Conservation (phyloP, 2,329 filamentous ascomycete genomes). For the Tolypocladium nubicola region DNA sequence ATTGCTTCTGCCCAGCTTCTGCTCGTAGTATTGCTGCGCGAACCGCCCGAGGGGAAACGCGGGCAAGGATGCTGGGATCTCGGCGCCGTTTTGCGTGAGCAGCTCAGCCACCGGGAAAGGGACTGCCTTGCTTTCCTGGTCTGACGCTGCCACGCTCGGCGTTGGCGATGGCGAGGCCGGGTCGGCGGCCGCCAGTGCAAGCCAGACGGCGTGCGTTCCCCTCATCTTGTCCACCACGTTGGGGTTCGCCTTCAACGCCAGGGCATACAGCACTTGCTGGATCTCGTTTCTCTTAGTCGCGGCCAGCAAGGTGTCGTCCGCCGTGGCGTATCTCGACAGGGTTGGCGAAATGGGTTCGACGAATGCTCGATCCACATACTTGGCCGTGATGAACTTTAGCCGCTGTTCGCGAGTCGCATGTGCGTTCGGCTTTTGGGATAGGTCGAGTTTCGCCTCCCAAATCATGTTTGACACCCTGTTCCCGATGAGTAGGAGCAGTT, state of each 20-base stretch:
- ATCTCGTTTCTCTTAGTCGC: slow-evolving; percentile 96
- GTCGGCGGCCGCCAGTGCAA: slow-evolving; percentile 86
- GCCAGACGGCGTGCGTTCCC: slow-evolving; percentile 78
- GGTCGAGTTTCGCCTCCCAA: slow-evolving; percentile 82
- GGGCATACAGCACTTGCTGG: slow-evolving; percentile 80
- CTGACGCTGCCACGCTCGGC: slow-evolving; percentile 28
- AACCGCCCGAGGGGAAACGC: slow-evolving; percentile 75
- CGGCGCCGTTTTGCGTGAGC: slow-evolving; percentile 85
- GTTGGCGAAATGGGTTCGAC: slow-evolving; percentile 69
- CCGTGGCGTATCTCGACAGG: slow-evolving; percentile 62
- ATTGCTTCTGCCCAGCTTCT: slow-evolving; percentile 48
- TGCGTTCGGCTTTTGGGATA: slow-evolving; percentile 58
- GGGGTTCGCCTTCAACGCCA: slow-evolving; percentile 77
- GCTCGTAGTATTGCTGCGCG: slow-evolving; percentile 76
- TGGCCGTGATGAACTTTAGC: slow-evolving; percentile 87
- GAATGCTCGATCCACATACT: slow-evolving; percentile 79
- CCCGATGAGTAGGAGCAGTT: slow-evolving; percentile 80
- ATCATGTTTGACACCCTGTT: slow-evolving; percentile 95
- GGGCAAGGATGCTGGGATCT: slow-evolving; percentile 65
- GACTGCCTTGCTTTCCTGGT: slow-evolving; percentile 40
- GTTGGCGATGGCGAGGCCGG: slow-evolving; percentile 62
- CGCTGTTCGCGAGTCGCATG: slow-evolving; percentile 81
- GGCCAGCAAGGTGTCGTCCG: slow-evolving; percentile 82
- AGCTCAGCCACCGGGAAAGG: slow-evolving; percentile 87
- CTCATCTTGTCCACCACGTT: slow-evolving; percentile 80